phyloP scores from a whole-genome alignment of 352 stramenopile genomes.

The Phytophthora pseudosyringae region DNA sequence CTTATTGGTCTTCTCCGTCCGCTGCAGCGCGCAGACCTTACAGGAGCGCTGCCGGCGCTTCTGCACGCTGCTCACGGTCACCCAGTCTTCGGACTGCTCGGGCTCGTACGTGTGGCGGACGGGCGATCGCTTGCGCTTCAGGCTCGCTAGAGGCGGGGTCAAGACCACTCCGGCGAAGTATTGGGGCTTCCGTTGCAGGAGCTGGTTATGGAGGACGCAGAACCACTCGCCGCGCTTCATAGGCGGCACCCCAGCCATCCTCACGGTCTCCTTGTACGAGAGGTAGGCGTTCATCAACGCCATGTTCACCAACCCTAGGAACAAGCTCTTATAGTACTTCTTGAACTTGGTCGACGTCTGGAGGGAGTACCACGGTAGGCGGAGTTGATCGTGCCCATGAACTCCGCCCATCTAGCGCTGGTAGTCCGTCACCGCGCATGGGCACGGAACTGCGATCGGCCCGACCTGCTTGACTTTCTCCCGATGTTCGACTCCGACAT shows the following conservation, averaged over 20 bases:
- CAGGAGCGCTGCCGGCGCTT: not conserved
- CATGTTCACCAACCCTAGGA: not conserved
- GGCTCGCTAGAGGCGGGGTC: not conserved
- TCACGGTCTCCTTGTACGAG: not conserved
- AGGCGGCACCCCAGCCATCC: not conserved
- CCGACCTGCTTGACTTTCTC: not conserved
- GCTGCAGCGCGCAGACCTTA: not conserved
- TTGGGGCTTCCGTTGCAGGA: not conserved
- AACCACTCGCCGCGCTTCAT: not conserved
- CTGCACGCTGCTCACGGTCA: not conserved
- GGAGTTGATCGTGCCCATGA: not conserved
- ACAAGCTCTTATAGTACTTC: not conserved
- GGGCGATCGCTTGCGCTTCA: not conserved
- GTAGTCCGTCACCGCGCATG: not conserved
- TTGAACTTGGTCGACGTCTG: not conserved
- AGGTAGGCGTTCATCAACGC: not conserved
- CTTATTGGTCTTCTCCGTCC: too few species aligned
- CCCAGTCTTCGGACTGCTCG: not conserved
- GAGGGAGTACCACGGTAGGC: too few species aligned
- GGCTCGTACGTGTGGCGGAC: not conserved
- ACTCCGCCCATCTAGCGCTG: not conserved
- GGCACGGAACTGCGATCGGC: not conserved
- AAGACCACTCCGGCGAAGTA: not conserved
- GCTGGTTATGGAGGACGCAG: not conserved
- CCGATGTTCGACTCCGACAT: not conserved